Percentiles rank a stretch among this genome's conserved stretches.
Evolutionary conservation across 2,329 filamentous ascomycete species (phyloP).

Genomic region (Arthrobotrys entomopaga): DNA sequence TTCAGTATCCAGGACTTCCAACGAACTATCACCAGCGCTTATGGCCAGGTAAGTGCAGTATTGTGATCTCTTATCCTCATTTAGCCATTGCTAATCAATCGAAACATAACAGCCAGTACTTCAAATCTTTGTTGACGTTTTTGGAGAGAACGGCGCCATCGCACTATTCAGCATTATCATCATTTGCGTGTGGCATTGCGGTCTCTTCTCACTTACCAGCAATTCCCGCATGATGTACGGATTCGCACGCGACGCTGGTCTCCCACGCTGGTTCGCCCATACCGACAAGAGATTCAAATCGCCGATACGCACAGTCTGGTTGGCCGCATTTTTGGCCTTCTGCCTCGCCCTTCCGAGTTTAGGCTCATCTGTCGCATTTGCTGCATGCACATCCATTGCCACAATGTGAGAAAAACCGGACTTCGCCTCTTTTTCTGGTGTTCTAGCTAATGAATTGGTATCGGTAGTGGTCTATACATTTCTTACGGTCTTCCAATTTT

Average conservation of each 20-base stretch:
- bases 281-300: constrained; percentile 67
- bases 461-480: constrained; percentile 67
- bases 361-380: constrained; percentile 68
- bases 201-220: constrained; percentile 69
- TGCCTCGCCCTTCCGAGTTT: constrained; percentile 69
- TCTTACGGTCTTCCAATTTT: constrained; percentile 70
- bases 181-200: constrained; percentile 72
- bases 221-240: constrained; percentile 72
- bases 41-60: constrained; percentile 60
- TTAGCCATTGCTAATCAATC: not conserved
- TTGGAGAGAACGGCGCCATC: constrained; percentile 68
- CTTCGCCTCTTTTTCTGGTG: not conserved
- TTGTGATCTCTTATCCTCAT: not conserved
- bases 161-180: constrained; percentile 69
- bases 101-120: constrained; percentile 65
- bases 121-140: constrained; percentile 70
- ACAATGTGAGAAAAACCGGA: constrained; percentile 61
- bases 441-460: constrained; percentile 19
- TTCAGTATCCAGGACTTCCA: constrained; percentile 71
- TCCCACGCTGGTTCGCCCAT: constrained; percentile 68
- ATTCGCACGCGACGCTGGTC: constrained; percentile 69
- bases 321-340: constrained; percentile 68
- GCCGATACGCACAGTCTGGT: constrained; percentile 68
- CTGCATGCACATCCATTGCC: constrained; percentile 70
- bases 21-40: constrained; percentile 63